Evolutionary conservation across 2,329 filamentous ascomycete genomes (phyloP).

Genomic region (Trichoderma brevicompactum): DNA sequence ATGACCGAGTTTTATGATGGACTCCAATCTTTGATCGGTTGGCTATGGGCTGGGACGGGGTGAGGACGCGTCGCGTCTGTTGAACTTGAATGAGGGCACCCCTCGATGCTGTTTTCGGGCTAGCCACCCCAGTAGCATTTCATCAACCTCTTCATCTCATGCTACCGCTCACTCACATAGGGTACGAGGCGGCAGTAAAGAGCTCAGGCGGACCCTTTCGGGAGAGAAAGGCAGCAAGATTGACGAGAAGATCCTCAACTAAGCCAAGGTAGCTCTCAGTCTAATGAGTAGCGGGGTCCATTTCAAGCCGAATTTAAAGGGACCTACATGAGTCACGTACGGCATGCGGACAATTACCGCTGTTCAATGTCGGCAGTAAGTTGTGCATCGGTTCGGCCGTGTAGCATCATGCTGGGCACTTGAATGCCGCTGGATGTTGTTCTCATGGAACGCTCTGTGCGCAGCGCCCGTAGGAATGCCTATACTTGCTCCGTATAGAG

Average conservation of each 20-base stretch:
- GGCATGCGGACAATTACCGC: not conserved
- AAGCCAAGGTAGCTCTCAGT: not conserved
- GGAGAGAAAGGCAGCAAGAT: conserved; percentile 1
- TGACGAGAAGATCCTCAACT: conserved; percentile 11
- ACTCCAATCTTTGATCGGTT: not conserved
- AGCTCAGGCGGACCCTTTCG: not conserved
- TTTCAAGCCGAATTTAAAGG: not conserved
- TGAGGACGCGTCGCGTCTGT: conserved; percentile 1
- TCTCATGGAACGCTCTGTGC: not conserved
- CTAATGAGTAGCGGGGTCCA: not conserved
- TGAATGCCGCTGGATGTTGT: not conserved
- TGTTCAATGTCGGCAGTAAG: not conserved
- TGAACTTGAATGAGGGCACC: not conserved
- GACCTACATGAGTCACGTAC: not conserved
- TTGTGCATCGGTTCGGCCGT: not conserved
- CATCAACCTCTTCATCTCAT: not conserved
- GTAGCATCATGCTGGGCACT: not conserved
- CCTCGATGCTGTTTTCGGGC: not conserved
- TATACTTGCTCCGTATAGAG: not conserved
- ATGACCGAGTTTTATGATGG: no score
- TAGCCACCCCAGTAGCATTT: not conserved
- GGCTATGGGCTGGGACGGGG: conserved; percentile 2
- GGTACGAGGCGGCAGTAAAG: not conserved
- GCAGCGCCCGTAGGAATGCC: not conserved
- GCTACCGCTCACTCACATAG: not conserved